Base-by-base conservation (phyloP, 2,329 filamentous ascomycete genomes). In the Sporothrix brunneoviolacea region DNA sequence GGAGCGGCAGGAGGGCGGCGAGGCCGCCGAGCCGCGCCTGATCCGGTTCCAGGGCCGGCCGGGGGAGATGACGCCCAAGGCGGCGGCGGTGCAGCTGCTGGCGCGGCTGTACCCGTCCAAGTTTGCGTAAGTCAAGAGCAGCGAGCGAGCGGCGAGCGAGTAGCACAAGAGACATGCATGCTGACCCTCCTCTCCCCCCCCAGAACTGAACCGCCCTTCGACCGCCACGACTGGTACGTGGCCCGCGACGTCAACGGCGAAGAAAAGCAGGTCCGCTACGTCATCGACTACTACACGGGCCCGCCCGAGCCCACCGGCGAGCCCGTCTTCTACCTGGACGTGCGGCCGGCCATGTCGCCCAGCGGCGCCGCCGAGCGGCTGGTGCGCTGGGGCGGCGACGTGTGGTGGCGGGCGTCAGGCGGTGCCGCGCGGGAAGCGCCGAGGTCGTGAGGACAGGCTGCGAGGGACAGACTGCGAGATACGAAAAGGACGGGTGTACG, bases 201-300 rank as follows among this genome's bases (percentile, higher is more conserved):
- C 56, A 88, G 85, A 5, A 83, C 84, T 8, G 84, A 89, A 48
- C 86, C 89, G 10, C 93, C 93, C 1, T 98, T 98, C 61, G 93
- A 98, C 68, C 82, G 93, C 55, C 93, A 98, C 65, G 93, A 98
- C 66, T 98, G 93, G 93, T 97, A 85, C 64, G 87, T 98, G 37
- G 79, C 87, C 57, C 79, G 93, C 55, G 77, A 84, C 30, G 69
- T 78, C 43, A 75, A 83, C 48, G 88, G 87, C 24, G 65, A 83
- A 52, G 75, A 73, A 60, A 85, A 84, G 64, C 84, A 96, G 71
- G 75, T 96, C 40, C 82, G 93, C 61, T 98, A 98, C 66, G 82
- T 98, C 50, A 98, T 98, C 65, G 93, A 98, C 68, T 97, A 95
- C 69, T 97, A 97, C 68, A 84, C 86, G 30, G 91, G 83, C 6